Percentiles rank a stretch among this genome's conserved stretches.
Conservation (phyloP, 129 eudicot species). For the Lactuca saligna region DNA sequence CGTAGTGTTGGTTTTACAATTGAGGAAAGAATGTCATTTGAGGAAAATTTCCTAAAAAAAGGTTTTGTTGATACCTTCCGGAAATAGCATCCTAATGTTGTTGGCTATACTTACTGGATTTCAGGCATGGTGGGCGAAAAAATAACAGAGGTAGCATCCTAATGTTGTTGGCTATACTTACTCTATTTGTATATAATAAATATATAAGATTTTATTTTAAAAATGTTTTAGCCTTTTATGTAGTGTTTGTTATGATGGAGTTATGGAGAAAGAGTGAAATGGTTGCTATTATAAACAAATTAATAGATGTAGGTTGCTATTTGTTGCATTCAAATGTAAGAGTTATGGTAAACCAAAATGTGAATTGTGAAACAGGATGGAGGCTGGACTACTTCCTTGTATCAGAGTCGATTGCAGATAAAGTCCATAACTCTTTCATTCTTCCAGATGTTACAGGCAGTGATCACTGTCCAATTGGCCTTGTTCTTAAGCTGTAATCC, state of each 20-base stretch:
- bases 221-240: too few relatives aligned
- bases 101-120: conserved; percentile 96
- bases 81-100: conserved; percentile 84
- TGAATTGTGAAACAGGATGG: conserved; percentile 61
- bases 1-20: conserved; percentile 94
- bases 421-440: conserved; percentile 79
- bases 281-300: conserved; percentile 31
- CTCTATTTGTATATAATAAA: too few relatives aligned
- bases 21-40: conserved; percentile 87
- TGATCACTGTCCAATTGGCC: conserved; percentile 95
- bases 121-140: conserved; percentile 93
- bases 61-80: conserved; percentile 95
- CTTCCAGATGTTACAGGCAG: conserved; percentile 87
- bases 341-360: neutral
- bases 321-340: neutral
- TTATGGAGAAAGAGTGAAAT: too few relatives aligned
- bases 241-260: too few relatives aligned
- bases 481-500: conserved; percentile 57
- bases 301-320: conserved; percentile 62
- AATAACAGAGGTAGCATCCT: conserved; percentile 96
- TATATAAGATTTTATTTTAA: too few relatives aligned
- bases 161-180: too few relatives aligned
- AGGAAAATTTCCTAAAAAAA: conserved; percentile 61
- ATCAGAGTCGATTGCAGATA: conserved; percentile 71
- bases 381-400: conserved; percentile 89